phyloP scores from a whole-genome alignment of 768 basidiomycete genomes.

The Steccherinum ochraceum region DNA sequence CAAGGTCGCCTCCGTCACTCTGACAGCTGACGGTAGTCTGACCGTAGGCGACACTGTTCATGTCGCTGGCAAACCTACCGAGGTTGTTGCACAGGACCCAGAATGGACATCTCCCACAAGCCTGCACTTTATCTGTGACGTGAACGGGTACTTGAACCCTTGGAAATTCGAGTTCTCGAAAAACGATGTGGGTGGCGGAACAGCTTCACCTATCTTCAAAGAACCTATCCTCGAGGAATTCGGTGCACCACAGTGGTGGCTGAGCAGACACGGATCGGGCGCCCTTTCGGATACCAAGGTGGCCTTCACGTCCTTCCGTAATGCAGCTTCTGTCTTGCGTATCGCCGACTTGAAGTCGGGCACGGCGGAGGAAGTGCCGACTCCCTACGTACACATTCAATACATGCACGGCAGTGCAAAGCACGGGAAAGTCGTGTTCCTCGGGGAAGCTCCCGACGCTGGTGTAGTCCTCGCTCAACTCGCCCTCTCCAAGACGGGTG shows the following conservation, averaged over 20 bases:
- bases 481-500: neutral
- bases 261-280: constrained; percentile 20
- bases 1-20: constrained; percentile 38
- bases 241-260: constrained; percentile 45
- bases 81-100: constrained; percentile 49
- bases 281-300: neutral
- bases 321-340: neutral
- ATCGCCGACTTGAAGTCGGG: neutral
- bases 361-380: neutral
- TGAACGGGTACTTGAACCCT: constrained; percentile 59
- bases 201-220: constrained; percentile 33
- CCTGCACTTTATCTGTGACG: constrained; percentile 57
- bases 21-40: constrained; percentile 15
- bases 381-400: constrained; percentile 5
- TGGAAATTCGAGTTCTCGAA: constrained; percentile 34
- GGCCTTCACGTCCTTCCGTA: constrained; percentile 2
- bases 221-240: constrained; percentile 48
- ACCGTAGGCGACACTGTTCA: constrained; percentile 28
- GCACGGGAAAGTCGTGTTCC: constrained; percentile 6
- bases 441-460: constrained; percentile 1
- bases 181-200: constrained; percentile 12
- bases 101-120: constrained; percentile 46
- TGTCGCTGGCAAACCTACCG: constrained; percentile 43
- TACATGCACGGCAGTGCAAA: constrained; percentile 7
- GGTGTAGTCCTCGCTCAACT: neutral